A percentile compares a stretch with the other conserved stretches of the same genome.
These are phyloP conservation scores for Corynascus novoguineensis DNA, from an alignment of 495 filamentous ascomycete species.

Conservation along the genomic window DNA sequence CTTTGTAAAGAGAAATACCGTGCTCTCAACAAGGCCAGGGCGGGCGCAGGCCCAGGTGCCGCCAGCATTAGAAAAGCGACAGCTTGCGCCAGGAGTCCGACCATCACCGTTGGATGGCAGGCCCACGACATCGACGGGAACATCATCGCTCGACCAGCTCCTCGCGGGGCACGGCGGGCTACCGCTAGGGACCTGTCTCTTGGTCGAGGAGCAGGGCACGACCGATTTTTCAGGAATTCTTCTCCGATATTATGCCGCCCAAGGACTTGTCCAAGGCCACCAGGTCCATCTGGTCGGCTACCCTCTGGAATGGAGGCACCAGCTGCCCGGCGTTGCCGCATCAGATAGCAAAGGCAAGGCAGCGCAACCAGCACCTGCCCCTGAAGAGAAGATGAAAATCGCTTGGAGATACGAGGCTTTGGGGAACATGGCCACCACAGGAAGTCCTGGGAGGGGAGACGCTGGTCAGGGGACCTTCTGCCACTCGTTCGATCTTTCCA, in stretches of 20 bases:
- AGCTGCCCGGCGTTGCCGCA: constrained; percentile 68
- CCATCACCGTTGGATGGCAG: constrained; percentile 88
- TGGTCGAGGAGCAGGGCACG: constrained; percentile 89
- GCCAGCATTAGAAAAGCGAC: constrained; percentile 31
- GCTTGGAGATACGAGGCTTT: constrained; percentile 94
- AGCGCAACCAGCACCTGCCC: constrained; percentile 30
- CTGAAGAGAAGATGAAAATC: constrained; percentile 89
- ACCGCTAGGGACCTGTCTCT: constrained; percentile 68
- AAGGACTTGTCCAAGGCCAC: constrained; percentile 90
- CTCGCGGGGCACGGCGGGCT: constrained; percentile 87
- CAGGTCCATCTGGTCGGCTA: constrained; percentile 78
- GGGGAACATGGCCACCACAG: constrained; percentile 53
- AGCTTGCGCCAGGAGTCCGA: constrained; percentile 61
- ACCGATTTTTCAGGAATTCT: constrained; percentile 88
- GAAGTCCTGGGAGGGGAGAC: constrained; percentile 49
- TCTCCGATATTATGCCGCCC: constrained; percentile 84
- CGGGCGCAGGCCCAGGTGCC: constrained; percentile 26
- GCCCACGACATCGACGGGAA: constrained; percentile 85
- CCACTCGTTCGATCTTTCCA: constrained; percentile 86
- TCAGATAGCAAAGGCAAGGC: constrained; percentile 40
- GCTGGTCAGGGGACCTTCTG: constrained; percentile 54
- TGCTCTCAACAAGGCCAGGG: constrained; percentile 44
- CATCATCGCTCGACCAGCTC: constrained; percentile 73
- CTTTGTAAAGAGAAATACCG: constrained; percentile 83
- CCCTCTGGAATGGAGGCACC: constrained; percentile 71